Evolutionary conservation across 2,329 filamentous ascomycete genomes (phyloP), one percentile per base, ranked within the genome.

Genomic region (Mariannaea elegans): DNA sequence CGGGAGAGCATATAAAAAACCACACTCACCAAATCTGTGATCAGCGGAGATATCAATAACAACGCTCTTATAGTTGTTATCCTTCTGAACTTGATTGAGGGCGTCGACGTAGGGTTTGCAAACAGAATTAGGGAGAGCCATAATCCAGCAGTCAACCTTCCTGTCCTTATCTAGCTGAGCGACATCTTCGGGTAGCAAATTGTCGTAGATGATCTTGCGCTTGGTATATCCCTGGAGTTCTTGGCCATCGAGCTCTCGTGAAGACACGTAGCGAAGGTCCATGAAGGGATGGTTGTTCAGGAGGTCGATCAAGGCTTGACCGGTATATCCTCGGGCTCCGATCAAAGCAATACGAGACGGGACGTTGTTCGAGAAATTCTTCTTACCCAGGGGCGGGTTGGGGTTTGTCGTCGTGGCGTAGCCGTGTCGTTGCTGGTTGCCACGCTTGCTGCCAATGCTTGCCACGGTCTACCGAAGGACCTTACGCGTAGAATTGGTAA

Each of bases 21-120:
- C n/a, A n/a, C n/a, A n/a, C 2, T n/a, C n/a, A 16, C 7, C 14
- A 21, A 21, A 41, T 8, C 94, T 89, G 78, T 97, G 96, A 79
- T 99, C 95, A 61, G 95, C 95, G n/a, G 93, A 97, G 32, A 99
- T 85, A 75, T 99, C 95, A 44, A 99, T 84, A 67, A 98, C 91
- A 38, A 98, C 82, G 68, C 91, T 93, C 63, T 85, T 85, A 71
- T 83, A 81, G 59, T 75, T 70, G 9, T 73, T 73, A 14, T 38
- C 81, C 72, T 87, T 84, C 58, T 87, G 87, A 29, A 84, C 87
- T 71, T 90, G 85, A 69, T 94, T 87, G 52, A 98, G 87, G 7
- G 94, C 94, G 65, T 98, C 92, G 9, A 98, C 90, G 68, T 90
- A 99, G 0, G 95, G 94, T 80, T 93, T 91, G 86, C 93, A 97